Evolutionary conservation across 331 rosid species (phyloP), one percentile per base, ranked within the genome.

Genomic region (Saraca asoca): DNA sequence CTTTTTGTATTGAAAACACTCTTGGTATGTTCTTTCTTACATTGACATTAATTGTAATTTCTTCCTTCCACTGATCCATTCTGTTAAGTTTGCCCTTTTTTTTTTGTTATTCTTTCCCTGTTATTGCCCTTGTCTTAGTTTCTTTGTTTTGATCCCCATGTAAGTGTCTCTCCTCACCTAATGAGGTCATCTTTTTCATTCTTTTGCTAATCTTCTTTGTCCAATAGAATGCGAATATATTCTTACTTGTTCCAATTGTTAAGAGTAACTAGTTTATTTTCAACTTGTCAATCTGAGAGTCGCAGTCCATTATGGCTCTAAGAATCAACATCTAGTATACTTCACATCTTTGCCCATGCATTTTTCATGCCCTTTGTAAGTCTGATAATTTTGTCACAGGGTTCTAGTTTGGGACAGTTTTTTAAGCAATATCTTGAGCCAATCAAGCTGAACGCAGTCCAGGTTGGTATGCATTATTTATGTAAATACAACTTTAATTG

Each of bases 351-450:
- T 54, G 38, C 37, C 35, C 33, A 7, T 58, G 69, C 24, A 48
- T 37, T 55, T 73, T 24, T 74, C 6, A 43, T 54, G 71, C 45
- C 17, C 62, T 41, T 70, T 63, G 37, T 56, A 64, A 59, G 7
- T 39, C 16, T 31, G 69, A 70, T 70, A 44, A 59, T 57, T 80
- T 57, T 76, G 56, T 53, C 59, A 64, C 78, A 90, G 98, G 98
- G 98, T 78, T 93, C 98, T 56, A 93, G 98, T 78, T 49, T 90
- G 83, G 98, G 97, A 57, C 98, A 85, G 72, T 93, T 84, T 80
- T 93, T 79, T 72, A 81, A 76, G 74, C 91, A 90, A 64, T 93
- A 90, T 74, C 98, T 93, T 69, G 91, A 84, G 82, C 97, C 95
- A 78, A 93, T 93, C 69, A 93, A 84, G 82, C 79, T 93, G 77